A percentile compares a stretch with the other conserved stretches of the same genome.
These are phyloP conservation scores for Musa troglodytarum DNA, from an alignment of 176 grass and related monocot species.

Conservation along the genomic window DNA sequence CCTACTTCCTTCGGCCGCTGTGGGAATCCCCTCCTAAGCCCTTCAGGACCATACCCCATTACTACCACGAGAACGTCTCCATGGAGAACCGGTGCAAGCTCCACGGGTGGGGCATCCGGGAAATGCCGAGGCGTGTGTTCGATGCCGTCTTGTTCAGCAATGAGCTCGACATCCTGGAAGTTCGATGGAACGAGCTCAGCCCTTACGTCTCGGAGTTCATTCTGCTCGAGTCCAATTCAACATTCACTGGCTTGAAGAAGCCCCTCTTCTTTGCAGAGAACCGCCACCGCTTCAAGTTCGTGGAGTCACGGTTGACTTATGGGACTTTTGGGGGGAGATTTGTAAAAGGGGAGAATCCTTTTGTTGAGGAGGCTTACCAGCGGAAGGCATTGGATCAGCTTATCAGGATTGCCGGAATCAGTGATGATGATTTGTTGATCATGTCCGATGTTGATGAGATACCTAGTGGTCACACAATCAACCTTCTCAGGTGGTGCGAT, in stretches of 20 bases:
- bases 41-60: slow-evolving; percentile 67
- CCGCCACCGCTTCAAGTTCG: slow-evolving; percentile 29
- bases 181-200: slow-evolving; percentile 88
- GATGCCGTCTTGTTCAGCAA: too few relatives aligned
- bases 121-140: slow-evolving; percentile 23
- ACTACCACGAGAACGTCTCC: background rate
- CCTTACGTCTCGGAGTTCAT: slow-evolving; percentile 83
- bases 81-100: slow-evolving; percentile 26
- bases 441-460: too few relatives aligned
- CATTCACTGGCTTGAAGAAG: slow-evolving; percentile 62
- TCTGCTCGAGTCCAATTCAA: slow-evolving; percentile 83
- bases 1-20: slow-evolving; percentile 60
- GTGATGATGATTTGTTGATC: too few relatives aligned
- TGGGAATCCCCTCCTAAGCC: slow-evolving; percentile 36
- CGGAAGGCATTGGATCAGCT: slow-evolving; percentile 78
- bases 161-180: slow-evolving; percentile 15
- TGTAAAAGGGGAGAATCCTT: slow-evolving; percentile 75
- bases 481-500: slow-evolving; percentile 63
- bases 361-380: slow-evolving; percentile 84
- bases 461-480: too few relatives aligned
- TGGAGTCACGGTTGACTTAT: slow-evolving; percentile 36
- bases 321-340: slow-evolving; percentile 65
- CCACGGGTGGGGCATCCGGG: slow-evolving; percentile 70
- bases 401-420: slow-evolving; percentile 10
- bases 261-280: slow-evolving; percentile 63